phyloP scores from a whole-genome alignment of 1,284 basidiomycete species.

The Malassezia yamatoensis region DNA sequence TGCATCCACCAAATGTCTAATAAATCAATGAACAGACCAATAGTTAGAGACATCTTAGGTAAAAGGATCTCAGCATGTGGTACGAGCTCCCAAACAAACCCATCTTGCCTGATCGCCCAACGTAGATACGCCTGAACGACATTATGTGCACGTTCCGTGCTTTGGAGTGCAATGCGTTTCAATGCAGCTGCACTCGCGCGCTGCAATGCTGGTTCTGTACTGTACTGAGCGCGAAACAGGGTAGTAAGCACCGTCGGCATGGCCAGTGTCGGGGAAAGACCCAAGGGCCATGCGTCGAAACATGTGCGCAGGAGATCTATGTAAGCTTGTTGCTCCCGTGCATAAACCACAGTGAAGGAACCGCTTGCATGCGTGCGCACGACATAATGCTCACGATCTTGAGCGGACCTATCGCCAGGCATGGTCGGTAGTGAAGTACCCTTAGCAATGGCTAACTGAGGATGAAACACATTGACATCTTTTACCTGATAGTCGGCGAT shows the following conservation, averaged over 20 bases:
- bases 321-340: conserved; percentile 55
- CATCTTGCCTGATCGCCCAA: conserved; percentile 66
- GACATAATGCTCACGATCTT: conserved; percentile 47
- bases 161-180: conserved; percentile 62
- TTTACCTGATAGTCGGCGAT: conserved; percentile 63
- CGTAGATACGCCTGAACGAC: conserved; percentile 63
- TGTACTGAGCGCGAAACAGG: conserved; percentile 68
- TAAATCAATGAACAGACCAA: conserved; percentile 65
- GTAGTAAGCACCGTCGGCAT: conserved; percentile 64
- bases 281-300: conserved; percentile 76
- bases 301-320: conserved; percentile 67
- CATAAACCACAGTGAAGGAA: conserved; percentile 59
- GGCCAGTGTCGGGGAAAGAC: conserved; percentile 53
- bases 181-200: conserved; percentile 63
- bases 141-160: conserved; percentile 50
- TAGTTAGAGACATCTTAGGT: conserved; percentile 57
- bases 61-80: conserved; percentile 57
- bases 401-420: conserved; percentile 21
- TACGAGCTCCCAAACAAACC: conserved; percentile 61
- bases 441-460: conserved; percentile 54
- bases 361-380: conserved; percentile 57
- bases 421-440: conserved; percentile 9
- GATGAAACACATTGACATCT: conserved; percentile 70
- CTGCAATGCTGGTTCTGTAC: conserved; percentile 63
- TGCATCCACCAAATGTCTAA: conserved; percentile 61